phyloP scores from a whole-genome alignment of 139 green algal genomes.

The Chlamydomonas incerta region DNA sequence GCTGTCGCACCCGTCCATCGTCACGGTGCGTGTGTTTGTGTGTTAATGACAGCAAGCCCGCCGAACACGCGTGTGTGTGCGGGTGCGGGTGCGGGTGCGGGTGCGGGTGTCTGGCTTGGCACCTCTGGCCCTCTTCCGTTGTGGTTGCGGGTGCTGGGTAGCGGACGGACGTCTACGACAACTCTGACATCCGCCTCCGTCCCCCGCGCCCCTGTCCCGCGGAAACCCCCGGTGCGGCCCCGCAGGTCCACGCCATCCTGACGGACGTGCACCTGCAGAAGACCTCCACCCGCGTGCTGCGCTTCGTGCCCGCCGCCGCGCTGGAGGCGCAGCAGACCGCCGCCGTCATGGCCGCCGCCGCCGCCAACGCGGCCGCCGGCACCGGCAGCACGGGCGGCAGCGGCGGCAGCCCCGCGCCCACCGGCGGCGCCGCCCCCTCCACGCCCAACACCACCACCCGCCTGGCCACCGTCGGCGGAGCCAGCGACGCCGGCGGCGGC shows the following conservation, averaged over 20 bases:
- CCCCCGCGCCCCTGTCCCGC: background rate
- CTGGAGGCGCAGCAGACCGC: constrained; percentile 16
- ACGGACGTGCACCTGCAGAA: constrained; percentile 45
- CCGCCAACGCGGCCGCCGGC: background rate
- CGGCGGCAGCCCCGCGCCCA: background rate
- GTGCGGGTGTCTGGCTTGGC: background rate
- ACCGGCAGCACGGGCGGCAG: background rate
- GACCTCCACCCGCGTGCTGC: constrained; percentile 28
- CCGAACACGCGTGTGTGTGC: background rate
- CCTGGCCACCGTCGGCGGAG: background rate
- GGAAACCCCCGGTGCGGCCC: too few relatives aligned
- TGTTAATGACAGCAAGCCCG: too few relatives aligned
- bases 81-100: too few relatives aligned
- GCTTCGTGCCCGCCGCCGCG: constrained; percentile 29
- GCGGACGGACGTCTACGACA: too few relatives aligned
- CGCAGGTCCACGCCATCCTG: constrained; percentile 41
- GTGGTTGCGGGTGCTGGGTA: too few relatives aligned
- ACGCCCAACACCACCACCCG: background rate
- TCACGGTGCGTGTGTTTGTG: constrained; percentile 21
- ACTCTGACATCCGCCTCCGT: background rate
- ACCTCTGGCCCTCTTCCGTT: too few relatives aligned
- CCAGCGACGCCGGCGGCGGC: too few relatives aligned
- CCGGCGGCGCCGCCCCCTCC: background rate
- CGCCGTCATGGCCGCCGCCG: background rate
- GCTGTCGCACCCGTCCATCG: constrained; percentile 31